Evolutionary conservation across 202 grass and related monocot species (phyloP).

Genomic region (Zizania palustris): DNA sequence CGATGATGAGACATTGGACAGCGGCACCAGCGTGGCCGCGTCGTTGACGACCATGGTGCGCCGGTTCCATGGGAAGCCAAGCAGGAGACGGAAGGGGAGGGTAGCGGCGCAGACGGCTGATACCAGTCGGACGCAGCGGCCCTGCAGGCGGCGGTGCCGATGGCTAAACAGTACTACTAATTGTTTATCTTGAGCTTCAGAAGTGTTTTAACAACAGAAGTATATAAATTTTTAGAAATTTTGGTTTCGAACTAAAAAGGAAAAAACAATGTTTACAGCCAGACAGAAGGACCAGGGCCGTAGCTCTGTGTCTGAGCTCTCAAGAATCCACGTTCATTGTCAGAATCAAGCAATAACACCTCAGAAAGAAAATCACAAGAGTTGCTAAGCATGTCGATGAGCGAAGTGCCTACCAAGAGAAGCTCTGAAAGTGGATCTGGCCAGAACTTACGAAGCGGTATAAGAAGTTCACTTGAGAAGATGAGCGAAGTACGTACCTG

Average conservation of each 20-base stretch:
- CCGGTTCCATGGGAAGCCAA: conserved; percentile 18
- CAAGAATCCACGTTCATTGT: conserved; percentile 60
- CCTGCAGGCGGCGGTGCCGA: conserved; percentile 46
- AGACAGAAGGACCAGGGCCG: conserved; percentile 85
- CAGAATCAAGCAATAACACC: conserved; percentile 60
- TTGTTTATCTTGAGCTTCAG: neutral
- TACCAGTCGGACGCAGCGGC: neutral
- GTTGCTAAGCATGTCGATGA: conserved; percentile 1
- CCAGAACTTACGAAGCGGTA: conserved; percentile 53
- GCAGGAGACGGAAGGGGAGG: conserved; percentile 6
- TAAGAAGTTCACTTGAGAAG: conserved; percentile 71
- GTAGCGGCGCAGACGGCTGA: neutral
- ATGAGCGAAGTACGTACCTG: conserved; percentile 73
- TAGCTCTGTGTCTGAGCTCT: conserved; percentile 87
- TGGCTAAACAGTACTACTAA: conserved; percentile 68
- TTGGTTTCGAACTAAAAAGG: neutral
- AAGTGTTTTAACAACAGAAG: neutral
- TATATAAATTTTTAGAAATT: neutral
- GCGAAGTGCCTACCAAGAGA: conserved; percentile 51
- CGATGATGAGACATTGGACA: neutral
- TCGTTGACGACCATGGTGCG: conserved; percentile 37
- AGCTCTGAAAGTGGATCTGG: conserved; percentile 58
- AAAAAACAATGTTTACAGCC: conserved; percentile 40
- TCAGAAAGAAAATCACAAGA: conserved; percentile 73
- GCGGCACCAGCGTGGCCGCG: conserved; percentile 24